phyloP scores from a whole-genome alignment of 1,139 yeast genomes.

The Candida tetrigidarum region DNA sequence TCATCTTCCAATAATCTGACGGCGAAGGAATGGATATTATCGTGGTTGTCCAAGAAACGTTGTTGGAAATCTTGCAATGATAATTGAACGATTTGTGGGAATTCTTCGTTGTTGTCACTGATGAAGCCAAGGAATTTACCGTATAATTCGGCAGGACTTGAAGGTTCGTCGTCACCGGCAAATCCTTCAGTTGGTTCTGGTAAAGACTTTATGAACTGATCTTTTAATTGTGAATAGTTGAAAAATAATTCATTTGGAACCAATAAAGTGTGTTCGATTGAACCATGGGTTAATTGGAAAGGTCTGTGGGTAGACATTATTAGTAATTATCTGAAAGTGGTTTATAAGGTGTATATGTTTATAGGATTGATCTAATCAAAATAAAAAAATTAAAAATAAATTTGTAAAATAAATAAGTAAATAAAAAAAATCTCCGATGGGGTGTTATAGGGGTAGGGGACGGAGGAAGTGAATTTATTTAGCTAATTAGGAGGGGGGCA shows the following conservation, averaged over 20 bases:
- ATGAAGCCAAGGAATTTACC: constrained; percentile 85
- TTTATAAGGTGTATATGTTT: not conserved
- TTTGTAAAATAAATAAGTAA: not conserved
- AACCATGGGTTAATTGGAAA: constrained; percentile 80
- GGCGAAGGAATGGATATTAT: constrained; percentile 89
- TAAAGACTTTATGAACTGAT: constrained; percentile 77
- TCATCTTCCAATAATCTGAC: constrained; percentile 61
- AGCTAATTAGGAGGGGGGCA: too few relatives aligned
- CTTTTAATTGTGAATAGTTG: constrained; percentile 84
- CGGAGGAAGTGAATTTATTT: not conserved
- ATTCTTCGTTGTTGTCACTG: constrained; percentile 62
- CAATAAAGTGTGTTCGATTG: constrained; percentile 84
- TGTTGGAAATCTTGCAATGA: constrained; percentile 84
- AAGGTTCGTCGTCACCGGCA: constrained; percentile 88
- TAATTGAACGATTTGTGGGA: constrained; percentile 68
- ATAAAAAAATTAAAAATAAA: too few relatives aligned
- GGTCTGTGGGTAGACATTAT: constrained; percentile 51
- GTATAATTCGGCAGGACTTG: constrained; percentile 84
- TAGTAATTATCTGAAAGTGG: not conserved
- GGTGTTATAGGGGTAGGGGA: not conserved
- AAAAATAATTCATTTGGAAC: constrained; percentile 84
- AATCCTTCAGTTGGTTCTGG: constrained; percentile 85
- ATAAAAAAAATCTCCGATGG: not conserved
- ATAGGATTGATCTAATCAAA: not conserved
- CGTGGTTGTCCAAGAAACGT: constrained; percentile 60